Conservation (phyloP, 768 basidiomycete genomes). For the Psilocybe cyanescens region DNA sequence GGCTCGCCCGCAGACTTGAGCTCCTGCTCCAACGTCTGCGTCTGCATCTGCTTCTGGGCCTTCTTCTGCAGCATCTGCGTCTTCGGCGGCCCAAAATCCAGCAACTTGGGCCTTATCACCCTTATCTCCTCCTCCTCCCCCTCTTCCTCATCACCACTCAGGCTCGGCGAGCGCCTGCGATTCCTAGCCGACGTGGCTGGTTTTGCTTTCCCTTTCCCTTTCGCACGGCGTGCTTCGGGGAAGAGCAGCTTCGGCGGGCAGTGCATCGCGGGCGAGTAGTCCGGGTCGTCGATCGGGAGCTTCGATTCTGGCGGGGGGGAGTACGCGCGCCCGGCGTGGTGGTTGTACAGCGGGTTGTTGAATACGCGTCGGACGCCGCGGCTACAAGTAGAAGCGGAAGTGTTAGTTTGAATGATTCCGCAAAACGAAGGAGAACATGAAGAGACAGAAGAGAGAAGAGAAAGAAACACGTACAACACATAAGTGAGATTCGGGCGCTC, state of each 20-base stretch:
- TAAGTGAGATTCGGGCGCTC: constrained; percentile 71
- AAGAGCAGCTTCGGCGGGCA: constrained; percentile 66
- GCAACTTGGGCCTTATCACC: constrained; percentile 30
- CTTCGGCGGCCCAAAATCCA: constrained; percentile 25
- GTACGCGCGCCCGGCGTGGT: constrained; percentile 40
- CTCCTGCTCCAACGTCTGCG: background rate
- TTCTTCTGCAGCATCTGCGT: constrained; percentile 8
- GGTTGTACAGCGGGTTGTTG: constrained; percentile 66
- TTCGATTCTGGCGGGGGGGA: constrained; percentile 51
- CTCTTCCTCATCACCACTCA: constrained; percentile 22
- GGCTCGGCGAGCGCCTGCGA: constrained; percentile 19
- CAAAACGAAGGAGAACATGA: too few relatives aligned
- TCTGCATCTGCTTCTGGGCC: background rate
- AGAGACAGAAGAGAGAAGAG: constrained; percentile 24
- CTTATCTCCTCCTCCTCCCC: constrained; percentile 17
- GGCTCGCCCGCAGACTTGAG: background rate
- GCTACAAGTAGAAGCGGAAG: constrained; percentile 37
- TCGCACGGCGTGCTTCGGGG: constrained; percentile 28
- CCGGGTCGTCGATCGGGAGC: constrained; percentile 65
- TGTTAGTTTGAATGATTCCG: background rate
- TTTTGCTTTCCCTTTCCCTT: constrained; percentile 1
- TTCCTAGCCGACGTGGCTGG: background rate
- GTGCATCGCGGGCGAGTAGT: constrained; percentile 60
- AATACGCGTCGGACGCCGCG: constrained; percentile 68
- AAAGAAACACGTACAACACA: constrained; percentile 68